Evolutionary conservation across 306 rosid species (phyloP).

Genomic region (Citrullus colocynthis): DNA sequence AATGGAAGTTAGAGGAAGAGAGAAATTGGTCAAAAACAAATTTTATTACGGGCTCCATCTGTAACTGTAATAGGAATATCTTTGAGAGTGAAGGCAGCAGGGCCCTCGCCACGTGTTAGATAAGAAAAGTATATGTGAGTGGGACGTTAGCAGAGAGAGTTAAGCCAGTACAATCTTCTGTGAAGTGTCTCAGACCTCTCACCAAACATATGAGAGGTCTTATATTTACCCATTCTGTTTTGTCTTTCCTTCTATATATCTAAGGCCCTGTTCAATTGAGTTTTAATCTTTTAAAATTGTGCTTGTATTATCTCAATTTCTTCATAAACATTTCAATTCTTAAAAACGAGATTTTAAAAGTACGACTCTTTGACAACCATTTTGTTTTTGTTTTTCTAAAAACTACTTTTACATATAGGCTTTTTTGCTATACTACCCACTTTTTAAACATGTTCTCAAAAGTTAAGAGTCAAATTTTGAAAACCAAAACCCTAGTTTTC

Average conservation of each 20-base stretch:
- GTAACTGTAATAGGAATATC: neutral
- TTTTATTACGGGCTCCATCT: neutral
- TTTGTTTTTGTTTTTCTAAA: no score
- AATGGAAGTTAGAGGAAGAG: neutral
- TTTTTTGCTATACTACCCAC: no score
- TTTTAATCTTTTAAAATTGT: neutral
- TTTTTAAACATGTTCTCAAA: no score
- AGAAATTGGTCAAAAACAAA: neutral
- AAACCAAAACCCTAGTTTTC: no score
- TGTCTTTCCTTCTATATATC: neutral
- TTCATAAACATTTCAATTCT: no score
- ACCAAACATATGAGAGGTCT: neutral
- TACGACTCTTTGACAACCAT: no score
- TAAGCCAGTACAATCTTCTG: neutral
- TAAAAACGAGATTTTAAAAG: no score
- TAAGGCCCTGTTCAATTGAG: neutral
- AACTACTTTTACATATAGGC: no score
- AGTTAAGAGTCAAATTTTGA: no score
- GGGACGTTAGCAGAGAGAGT: neutral
- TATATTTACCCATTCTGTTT: neutral
- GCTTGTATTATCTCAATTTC: neutral
- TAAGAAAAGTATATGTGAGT: neutral
- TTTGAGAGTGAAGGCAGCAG: neutral
- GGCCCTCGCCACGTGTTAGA: neutral
- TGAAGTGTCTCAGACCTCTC: neutral